Evolutionary conservation across 768 basidiomycete genomes (phyloP).

Genomic region (Lentinula raphanica): DNA sequence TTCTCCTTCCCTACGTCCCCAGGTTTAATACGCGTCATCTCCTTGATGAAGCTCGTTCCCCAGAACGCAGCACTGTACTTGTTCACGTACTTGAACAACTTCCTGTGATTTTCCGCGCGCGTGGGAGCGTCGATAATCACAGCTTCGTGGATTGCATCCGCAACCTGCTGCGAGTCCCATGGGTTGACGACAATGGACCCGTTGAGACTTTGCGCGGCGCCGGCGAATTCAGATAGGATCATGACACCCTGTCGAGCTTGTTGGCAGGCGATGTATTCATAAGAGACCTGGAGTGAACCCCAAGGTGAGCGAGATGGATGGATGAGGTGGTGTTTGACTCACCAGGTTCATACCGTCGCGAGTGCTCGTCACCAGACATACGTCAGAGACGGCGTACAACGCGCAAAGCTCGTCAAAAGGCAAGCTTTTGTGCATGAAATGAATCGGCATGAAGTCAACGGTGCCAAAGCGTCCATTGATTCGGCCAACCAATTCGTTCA

Average conservation of each 20-base stretch:
- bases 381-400: slow-evolving; percentile 95
- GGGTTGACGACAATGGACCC: slow-evolving; percentile 97
- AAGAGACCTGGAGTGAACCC: slow-evolving; percentile 73
- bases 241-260: slow-evolving; percentile 90
- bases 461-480: slow-evolving; percentile 99
- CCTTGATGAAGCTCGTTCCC: slow-evolving; percentile 86
- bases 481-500: slow-evolving; percentile 96
- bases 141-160: slow-evolving; percentile 94
- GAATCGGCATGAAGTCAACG: slow-evolving; percentile 99
- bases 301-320: slow-evolving; percentile 15
- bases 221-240: slow-evolving; percentile 98
- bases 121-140: slow-evolving; percentile 81
- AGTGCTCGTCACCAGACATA: slow-evolving; percentile 91
- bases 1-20: slow-evolving; percentile 29
- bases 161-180: slow-evolving; percentile 98
- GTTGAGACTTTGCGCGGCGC: slow-evolving; percentile 93
- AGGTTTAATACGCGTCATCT: slow-evolving; percentile 63
- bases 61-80: slow-evolving; percentile 93
- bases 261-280: slow-evolving; percentile 97
- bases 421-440: slow-evolving; percentile 97
- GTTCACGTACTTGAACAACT: slow-evolving; percentile 94
- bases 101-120: slow-evolving; percentile 89
- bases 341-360: slow-evolving; percentile 99
- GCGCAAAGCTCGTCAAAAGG: slow-evolving; percentile 94
- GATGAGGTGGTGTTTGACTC: slow-evolving; percentile 22